Base-by-base conservation (phyloP, 345 rosid genomes). In the Salix viminalis region DNA sequence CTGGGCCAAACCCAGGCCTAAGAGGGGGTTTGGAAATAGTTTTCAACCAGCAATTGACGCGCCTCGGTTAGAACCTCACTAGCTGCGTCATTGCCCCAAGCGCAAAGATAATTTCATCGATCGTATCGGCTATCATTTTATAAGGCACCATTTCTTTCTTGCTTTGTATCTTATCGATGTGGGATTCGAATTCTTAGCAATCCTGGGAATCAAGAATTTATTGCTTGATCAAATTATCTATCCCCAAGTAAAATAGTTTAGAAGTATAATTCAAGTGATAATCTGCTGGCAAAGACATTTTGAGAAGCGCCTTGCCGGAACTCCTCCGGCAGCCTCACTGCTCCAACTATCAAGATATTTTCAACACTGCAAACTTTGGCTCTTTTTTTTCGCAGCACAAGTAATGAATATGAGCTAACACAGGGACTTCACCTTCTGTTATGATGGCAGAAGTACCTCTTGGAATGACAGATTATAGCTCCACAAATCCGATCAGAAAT, bases 41-140 rank as follows among this genome's bases (percentile, higher is more conserved):
- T 85, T 85, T 79, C 87, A 85, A 79, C 83, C 84, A 85, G 83
- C 87, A 85, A 83, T 78, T 52, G 84, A 85, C 64, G 64, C 64
- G 64, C 64, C 64, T 58, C 64, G 28, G 64, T 58, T 84, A 70
- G 76, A 32, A 79, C 81, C 81, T 76, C 83, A 82, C 69, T 54
- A 77, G 84, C 85, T 82, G 80, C 87, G 83, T 79, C 87, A 82
- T 85, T 58, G 64, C 64, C 64, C 64, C 64, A 58, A 58, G 64
- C 34, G 34, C 34, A 32, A 32, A 32, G 34, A 32, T 32, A 30
- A 30, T 30, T 30, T 30, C 3, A 30, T 0, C 3, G 32, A n/a
- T 0, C 0, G 36, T 34, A 34, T 34, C 36, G 36, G 36, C 36
- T 34, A 34, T 34, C 36, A 0, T 34, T 34, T 34, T 34, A 34